phyloP scores from a whole-genome alignment of 1,284 basidiomycete species.

The Malassezia furfur region DNA sequence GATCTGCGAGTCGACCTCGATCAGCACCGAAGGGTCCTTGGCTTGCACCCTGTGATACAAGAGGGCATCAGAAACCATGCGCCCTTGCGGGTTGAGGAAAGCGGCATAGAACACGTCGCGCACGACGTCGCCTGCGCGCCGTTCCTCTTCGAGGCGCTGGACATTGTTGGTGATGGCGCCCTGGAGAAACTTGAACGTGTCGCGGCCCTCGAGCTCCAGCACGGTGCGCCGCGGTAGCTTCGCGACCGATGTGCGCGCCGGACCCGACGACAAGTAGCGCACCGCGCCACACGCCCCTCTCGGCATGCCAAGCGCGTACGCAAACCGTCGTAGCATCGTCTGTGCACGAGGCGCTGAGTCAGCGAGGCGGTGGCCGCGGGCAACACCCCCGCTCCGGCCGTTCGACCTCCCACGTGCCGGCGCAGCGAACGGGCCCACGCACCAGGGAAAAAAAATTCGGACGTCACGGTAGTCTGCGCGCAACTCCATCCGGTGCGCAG shows the following conservation, averaged over 20 bases:
- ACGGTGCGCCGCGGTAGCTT: not conserved
- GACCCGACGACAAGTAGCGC: not conserved
- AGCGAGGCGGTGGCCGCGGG: not conserved
- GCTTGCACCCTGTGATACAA: constrained; percentile 54
- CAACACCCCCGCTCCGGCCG: too few species aligned
- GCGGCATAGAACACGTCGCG: constrained; percentile 62
- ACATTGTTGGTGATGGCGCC: constrained; percentile 65
- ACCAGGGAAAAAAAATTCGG: too few species aligned
- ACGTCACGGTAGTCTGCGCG: too few species aligned
- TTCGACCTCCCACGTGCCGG: not conserved
- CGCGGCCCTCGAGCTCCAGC: constrained; percentile 63
- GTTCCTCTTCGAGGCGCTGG: constrained; percentile 25
- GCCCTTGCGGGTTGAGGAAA: constrained; percentile 83
- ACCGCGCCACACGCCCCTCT: not conserved
- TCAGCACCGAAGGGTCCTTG: constrained; percentile 54
- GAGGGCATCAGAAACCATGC: constrained; percentile 79
- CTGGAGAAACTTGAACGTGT: constrained; percentile 76
- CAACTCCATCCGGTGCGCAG: too few species aligned
- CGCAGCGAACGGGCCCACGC: too few species aligned
- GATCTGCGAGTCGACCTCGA: constrained; percentile 62
- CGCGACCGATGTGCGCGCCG: not conserved
- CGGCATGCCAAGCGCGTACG: not conserved
- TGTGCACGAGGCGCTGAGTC: constrained; percentile 2
- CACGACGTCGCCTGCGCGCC: constrained; percentile 8
- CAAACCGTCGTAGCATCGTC: not conserved